Evolutionary conservation across 805 yeast species (phyloP).

Genomic region (Starmerella bombi): DNA sequence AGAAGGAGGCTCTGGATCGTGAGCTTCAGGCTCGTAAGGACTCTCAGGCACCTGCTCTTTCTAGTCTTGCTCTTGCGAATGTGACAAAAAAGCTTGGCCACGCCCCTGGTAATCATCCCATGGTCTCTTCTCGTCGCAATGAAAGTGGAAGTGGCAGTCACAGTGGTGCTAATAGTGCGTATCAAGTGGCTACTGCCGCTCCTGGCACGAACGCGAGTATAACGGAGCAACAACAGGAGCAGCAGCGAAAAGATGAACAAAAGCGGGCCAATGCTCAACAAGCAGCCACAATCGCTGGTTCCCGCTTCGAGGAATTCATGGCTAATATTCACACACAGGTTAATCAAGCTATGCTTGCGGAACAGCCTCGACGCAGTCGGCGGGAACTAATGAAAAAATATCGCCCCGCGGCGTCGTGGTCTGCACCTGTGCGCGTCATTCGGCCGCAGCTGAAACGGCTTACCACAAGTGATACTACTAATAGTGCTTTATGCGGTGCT

Average conservation of each 20-base stretch:
- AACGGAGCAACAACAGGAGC: not conserved
- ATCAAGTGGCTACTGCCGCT: not conserved
- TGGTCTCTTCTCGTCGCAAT: not conserved
- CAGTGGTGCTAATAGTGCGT: not conserved
- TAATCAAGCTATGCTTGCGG: conserved; percentile 10
- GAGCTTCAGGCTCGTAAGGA: not conserved
- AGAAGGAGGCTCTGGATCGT: not conserved
- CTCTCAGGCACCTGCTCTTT: not conserved
- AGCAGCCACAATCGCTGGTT: conserved; percentile 19
- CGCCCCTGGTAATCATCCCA: not conserved
- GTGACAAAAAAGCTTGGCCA: not conserved
- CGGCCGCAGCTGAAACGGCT: conserved; percentile 7
- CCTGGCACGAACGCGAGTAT: not conserved
- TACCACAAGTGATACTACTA: not conserved
- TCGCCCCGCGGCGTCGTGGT: conserved; percentile 19
- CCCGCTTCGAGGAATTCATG: conserved; percentile 16
- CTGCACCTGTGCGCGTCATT: conserved; percentile 6
- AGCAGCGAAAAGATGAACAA: conserved; percentile 2
- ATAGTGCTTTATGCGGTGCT: not conserved
- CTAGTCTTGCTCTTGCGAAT: not conserved
- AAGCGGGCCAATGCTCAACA: conserved; percentile 12
- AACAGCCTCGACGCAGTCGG: conserved; percentile 1
- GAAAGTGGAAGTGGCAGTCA: not conserved
- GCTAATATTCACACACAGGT: conserved; percentile 15
- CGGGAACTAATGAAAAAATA: conserved; percentile 7